Evolutionary conservation across 2,329 filamentous ascomycete genomes (phyloP), one percentile per base, ranked within the genome.

Genomic region (Fusarium aywerte): DNA sequence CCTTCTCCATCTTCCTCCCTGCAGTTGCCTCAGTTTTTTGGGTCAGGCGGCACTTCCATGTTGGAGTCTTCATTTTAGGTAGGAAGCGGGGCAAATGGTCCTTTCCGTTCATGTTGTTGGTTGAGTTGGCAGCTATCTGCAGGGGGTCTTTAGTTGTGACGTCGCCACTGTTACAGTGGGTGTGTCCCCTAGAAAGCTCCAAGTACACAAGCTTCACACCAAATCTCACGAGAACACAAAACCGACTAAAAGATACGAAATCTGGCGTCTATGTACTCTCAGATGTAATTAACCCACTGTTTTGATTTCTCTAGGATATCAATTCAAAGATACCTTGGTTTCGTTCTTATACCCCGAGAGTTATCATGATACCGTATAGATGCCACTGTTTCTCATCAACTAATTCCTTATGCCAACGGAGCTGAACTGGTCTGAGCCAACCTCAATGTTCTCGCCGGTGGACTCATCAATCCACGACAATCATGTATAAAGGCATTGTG

Each of bases 11-110:
- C 63, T 25, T 49, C 44, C 36, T 53, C 43, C 40, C 21, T 45
- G 50, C 53, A 62, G 43, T 48, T 52, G 62, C 51, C 52, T 66
- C 65, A 65, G 36, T 65, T 69, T 64, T 64, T 62, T 48, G 32
- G 65, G 65, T 68, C 65, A 68, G 65, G 60, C 65, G 65, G 58
- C 32, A 48, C 21, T 48, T 39, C 31, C 58, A 20, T 48, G 16
- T 18, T 57, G 49, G 56, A 57, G 49, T 48, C 47, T 42, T 27
- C 39, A 25, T 21, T 25, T 21, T 25, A 42, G 39, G 8, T 25
- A 21, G 12, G 18, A 44, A 47, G 64, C 33, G 65, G 65, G 63
- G 64, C 49, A 45, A 35, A 25, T 31, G 51, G 25, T 23, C 53
- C 31, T 50, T 44, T 27, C 27, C 27, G 11, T 27, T 10, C 27